phyloP scores from a whole-genome alignment of 441 rosid genomes.

The Adansonia madagascariensis region DNA sequence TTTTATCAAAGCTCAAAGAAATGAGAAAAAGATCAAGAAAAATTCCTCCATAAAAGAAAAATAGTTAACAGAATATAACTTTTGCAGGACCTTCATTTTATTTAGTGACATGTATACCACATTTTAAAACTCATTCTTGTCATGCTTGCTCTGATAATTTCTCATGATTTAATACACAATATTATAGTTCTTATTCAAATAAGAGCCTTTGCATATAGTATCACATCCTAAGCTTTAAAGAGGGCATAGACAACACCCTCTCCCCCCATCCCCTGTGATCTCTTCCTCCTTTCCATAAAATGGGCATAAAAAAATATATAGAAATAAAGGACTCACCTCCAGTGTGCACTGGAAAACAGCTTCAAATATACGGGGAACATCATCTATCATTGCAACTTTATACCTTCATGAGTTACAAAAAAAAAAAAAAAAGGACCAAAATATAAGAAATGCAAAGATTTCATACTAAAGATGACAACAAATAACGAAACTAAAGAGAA shows the following conservation, averaged over 20 bases:
- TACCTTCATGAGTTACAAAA: conserved; percentile 51
- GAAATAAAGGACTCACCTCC: conserved; percentile 60
- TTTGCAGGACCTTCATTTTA: not conserved
- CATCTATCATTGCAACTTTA: conserved; percentile 91
- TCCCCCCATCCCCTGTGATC: not conserved
- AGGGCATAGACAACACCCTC: not conserved
- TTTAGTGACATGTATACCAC: not conserved
- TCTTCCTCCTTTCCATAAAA: not conserved
- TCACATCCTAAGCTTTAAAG: not conserved
- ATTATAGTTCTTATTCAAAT: not conserved
- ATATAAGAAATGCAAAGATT: not conserved
- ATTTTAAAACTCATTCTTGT: not conserved
- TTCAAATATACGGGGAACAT: conserved; percentile 96
- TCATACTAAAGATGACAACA: not conserved
- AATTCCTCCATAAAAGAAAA: not conserved
- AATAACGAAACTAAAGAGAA: not conserved
- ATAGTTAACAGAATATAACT: not conserved
- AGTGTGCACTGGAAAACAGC: conserved; percentile 98
- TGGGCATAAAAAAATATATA: not conserved
- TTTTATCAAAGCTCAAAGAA: not conserved
- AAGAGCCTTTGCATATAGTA: not conserved
- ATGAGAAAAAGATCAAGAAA: not conserved
- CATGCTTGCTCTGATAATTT: not conserved
- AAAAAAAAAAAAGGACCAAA: not conserved
- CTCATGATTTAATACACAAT: not conserved